A percentile compares a stretch with the other conserved stretches of the same genome.
Evolutionary conservation across 148 eudicot species (phyloP).

Genomic region (Euryodendron excelsum): DNA sequence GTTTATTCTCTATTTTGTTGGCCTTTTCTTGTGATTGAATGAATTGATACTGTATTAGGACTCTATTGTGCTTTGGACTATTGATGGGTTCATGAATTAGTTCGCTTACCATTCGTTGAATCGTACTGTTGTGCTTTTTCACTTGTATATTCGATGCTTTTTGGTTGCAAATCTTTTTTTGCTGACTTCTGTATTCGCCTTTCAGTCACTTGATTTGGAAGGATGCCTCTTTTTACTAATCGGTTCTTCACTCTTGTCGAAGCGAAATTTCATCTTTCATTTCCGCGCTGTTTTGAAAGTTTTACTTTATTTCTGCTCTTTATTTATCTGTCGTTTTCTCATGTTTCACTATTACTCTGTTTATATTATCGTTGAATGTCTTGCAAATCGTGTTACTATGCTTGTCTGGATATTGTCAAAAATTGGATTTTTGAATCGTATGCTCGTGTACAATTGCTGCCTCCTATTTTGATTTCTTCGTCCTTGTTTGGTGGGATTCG

Average conservation of each 20-base stretch:
- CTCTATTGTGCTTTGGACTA: neutral
- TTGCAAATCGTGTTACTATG: neutral
- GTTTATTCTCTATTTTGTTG: neutral
- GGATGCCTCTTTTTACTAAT: neutral
- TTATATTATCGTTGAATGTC: neutral
- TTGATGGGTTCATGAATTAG: neutral
- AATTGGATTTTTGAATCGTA: too few species aligned
- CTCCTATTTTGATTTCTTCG: neutral
- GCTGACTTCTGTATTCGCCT: neutral
- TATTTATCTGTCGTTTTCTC: neutral
- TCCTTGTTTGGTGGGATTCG: neutral
- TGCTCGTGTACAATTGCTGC: neutral
- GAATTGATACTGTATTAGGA: conserved; percentile 5
- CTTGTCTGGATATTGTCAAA: neutral
- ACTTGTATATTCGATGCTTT: neutral
- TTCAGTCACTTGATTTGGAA: conserved; percentile 1
- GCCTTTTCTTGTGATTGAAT: neutral
- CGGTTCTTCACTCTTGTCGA: neutral
- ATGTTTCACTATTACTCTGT: neutral
- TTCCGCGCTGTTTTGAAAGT: neutral
- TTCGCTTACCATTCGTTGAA: neutral
- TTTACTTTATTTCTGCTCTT: neutral
- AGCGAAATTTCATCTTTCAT: neutral
- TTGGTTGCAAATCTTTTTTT: neutral
- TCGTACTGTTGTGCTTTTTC: neutral